A percentile compares a stretch with the other conserved stretches of the same genome.
Evolutionary conservation across 2,329 filamentous ascomycete genomes (phyloP).

Genomic region (Xylaria sp.): DNA sequence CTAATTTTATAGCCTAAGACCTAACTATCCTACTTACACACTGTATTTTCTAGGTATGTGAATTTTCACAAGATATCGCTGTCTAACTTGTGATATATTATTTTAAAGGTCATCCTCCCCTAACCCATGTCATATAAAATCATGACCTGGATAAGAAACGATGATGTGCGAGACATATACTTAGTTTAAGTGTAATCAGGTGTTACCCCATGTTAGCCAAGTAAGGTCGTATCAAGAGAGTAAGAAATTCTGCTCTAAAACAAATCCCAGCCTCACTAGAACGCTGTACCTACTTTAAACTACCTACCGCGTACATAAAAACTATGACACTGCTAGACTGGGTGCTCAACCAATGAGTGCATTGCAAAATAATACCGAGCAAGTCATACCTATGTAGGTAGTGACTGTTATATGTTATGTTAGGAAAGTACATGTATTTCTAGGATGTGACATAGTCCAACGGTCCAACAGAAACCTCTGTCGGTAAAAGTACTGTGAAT

Average conservation of each 20-base stretch:
- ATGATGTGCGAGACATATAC: not conserved
- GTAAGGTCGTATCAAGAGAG: slow-evolving; percentile 29
- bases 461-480: slow-evolving; percentile 11
- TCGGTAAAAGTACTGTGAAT: slow-evolving; percentile 24
- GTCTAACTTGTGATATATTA: not conserved
- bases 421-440: not conserved
- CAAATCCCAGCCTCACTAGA: slow-evolving; percentile 33
- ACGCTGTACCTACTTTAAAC: not conserved
- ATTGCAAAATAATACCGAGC: not conserved
- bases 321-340: slow-evolving; percentile 9
- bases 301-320: not conserved
- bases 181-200: not conserved
- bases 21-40: slow-evolving; percentile 1
- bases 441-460: not conserved
- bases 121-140: slow-evolving; percentile 15
- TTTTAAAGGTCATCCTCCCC: slow-evolving; percentile 7
- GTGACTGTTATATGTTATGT: not conserved
- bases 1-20: not conserved
- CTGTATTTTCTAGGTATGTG: slow-evolving; percentile 28
- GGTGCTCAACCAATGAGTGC: slow-evolving; percentile 11
- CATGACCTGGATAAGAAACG: not conserved
- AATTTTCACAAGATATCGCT: not conserved
- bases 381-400: no score
- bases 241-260: slow-evolving; percentile 37
- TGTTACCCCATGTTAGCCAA: slow-evolving; percentile 25